Base-by-base conservation (phyloP, 805 yeast species). In the Wickerhamia fluorescens region DNA sequence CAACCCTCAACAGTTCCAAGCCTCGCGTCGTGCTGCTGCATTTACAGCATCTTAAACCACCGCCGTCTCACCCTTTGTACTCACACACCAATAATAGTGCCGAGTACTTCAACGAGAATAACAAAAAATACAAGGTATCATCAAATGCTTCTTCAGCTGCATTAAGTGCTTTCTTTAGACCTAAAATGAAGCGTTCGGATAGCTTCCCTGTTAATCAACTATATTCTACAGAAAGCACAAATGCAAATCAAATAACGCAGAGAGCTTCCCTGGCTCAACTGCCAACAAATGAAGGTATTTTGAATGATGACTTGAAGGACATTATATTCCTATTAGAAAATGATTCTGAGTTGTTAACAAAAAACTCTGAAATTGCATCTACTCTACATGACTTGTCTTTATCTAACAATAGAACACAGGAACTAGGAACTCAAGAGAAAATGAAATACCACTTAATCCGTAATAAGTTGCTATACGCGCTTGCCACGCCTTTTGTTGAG, bases 401-500 rank as follows among this genome's bases (percentile, higher is more conserved):
- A 3, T 50, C 73, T 2, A 61, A 69, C 10, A 60, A 44, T 19
- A 36, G 37, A 2, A 33, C 44, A 42, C 11, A 44, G 40, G 20
- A 43, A 49, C 23, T 38, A 52, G 16, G 23, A 29, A 25, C 37
- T 59, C 12, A 67, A 69, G 36, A 61, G 64, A 15, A 58, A 61
- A 22, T 38, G n/a, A n/a, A n/a, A n/a, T n/a, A n/a, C n/a, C n/a
- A n/a, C n/a, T n/a, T n/a, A n/a, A n/a, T 74, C 14, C 64, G 66
- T 35, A 60, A 64, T 3, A 68, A 65, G 40, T 50, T 78, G 4
- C 46, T 78, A 9, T 71, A 74, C 47, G 83, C 85, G 1, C 60
- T 78, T 32, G 79, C 87, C 2, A 74, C 80, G 2, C 85, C 85
- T 5, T 75, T 78, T 54, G 59, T 67, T 27, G 75, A 72, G 40